Evolutionary conservation across 176 grass and related monocot genomes (phyloP), one percentile per base, ranked within the genome.

Genomic region (Paspalum notatum): DNA sequence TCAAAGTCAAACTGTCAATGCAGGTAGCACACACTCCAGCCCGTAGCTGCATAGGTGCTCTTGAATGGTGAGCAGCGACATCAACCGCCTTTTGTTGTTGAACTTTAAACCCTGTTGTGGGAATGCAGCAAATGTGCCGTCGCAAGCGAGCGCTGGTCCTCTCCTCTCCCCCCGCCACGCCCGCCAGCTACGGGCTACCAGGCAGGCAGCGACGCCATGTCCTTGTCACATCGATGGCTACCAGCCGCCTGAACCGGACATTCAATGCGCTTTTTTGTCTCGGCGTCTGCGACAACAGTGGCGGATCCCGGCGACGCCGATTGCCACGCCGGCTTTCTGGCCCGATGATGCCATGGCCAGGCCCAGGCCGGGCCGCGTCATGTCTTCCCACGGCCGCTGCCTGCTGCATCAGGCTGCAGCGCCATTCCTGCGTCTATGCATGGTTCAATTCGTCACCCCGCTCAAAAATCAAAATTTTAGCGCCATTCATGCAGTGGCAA

Each of bases 281-380:
- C 41, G 56, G 46, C 27, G 66, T 72, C 76, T 66, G 75, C 57
- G 10, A 22, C 83, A 85, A 54, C 55, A 79, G 38, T 62, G 44
- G 46, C 41, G 58, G 39, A 57, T 66, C 68, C 2, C 14, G 20
- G 26, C 52, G 40, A 45, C 40, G 61, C 72, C 51, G 22, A 44
- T 25, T 25, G 60, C 71, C 10, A 57, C 65, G 81, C 61, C 11
- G 72, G 62, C 50, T 57, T 83, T 66, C 81, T 63, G 39, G 14
- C 21, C 20, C 38, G 20, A n/a, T 26, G 16, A 7, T 38, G 41
- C 14, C 62, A 12, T 66, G 17, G 17, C 8, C 12, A 12, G 2
- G 21, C 10, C 21, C 40, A 58, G 10, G 14, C 40, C 54, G 61
- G 37, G 13, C 53, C 42, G 1, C 55, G 70, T 75, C 10, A 71